A percentile compares a stretch with the other conserved stretches of the same genome.
These are phyloP conservation scores for Lasiodiplodia sp. DNA, from an alignment of 2,329 filamentous ascomycete species.

Conservation along the genomic window DNA sequence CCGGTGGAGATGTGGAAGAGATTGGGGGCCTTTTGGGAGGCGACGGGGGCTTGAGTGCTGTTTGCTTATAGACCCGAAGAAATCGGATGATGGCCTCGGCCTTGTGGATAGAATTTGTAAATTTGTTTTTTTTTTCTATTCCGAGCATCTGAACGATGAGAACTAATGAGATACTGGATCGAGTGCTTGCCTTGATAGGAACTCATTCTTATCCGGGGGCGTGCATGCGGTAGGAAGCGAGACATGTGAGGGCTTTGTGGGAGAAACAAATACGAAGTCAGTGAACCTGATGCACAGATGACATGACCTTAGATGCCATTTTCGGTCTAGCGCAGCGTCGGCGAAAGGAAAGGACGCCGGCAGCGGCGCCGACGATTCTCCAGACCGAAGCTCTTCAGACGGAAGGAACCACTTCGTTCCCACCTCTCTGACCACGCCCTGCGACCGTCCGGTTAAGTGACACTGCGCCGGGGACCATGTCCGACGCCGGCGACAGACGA, in stretches of 20 bases:
- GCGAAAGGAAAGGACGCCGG: neutral
- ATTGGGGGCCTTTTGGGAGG: neutral
- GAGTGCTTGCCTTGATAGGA: no score
- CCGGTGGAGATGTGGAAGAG: slow-evolving; percentile 30
- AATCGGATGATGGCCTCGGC: no score
- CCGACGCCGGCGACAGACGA: slow-evolving; percentile 4
- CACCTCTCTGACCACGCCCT: neutral
- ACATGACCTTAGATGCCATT: neutral
- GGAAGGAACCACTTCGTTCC: neutral
- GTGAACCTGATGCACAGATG: no score
- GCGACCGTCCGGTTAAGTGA: neutral
- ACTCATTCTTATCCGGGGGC: no score
- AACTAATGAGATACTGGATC: no score
- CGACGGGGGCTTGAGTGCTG: neutral
- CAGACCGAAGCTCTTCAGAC: neutral
- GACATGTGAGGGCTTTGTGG: no score
- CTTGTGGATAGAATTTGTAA: no score
- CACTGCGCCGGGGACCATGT: slow-evolving; percentile 7
- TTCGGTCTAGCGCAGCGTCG: neutral
- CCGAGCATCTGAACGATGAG: no score
- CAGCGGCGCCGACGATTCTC: slow-evolving; percentile 2
- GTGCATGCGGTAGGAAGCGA: no score
- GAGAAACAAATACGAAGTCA: no score
- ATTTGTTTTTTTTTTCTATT: no score
- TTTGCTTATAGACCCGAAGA: no score